A percentile compares a stretch with the other conserved stretches of the same genome.
These are phyloP conservation scores for Podospora comata DNA, from an alignment of 495 filamentous ascomycete species.

Conservation along the genomic window DNA sequence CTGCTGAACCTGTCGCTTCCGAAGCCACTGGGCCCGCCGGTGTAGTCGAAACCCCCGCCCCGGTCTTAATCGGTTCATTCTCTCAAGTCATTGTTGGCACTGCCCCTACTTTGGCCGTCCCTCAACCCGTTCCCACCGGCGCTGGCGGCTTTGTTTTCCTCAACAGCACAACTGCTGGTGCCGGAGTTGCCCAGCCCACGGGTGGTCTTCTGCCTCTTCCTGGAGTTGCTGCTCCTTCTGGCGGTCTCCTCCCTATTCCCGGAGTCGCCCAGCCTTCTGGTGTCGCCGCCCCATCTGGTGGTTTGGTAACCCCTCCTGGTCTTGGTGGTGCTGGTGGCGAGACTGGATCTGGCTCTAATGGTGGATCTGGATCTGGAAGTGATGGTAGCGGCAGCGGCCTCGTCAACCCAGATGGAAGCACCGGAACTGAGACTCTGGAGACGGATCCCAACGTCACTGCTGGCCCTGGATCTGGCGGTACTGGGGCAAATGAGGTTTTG, in stretches of 20 bases:
- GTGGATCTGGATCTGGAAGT: not conserved
- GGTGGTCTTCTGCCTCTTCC: conserved; percentile 5
- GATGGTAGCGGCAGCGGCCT: not conserved
- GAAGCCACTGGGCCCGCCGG: not conserved
- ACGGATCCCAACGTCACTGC: not conserved
- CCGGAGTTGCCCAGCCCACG: not conserved
- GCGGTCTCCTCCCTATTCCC: not conserved
- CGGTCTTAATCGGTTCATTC: conserved; percentile 1
- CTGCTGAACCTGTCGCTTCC: not conserved
- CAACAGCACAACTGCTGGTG: not conserved
- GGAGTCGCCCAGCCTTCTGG: conserved; percentile 1
- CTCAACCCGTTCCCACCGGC: not conserved
- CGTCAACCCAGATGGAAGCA: not conserved
- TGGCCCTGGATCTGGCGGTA: not conserved
- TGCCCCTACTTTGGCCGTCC: not conserved
- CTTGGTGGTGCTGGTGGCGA: not conserved
- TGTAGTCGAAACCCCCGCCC: not conserved
- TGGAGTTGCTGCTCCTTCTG: conserved; percentile 6
- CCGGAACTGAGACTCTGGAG: not conserved
- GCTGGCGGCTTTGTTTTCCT: conserved; percentile 3
- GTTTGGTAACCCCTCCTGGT: not conserved
- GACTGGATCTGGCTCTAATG: not conserved
- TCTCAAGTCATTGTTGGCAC: not conserved
- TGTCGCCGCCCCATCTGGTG: not conserved
- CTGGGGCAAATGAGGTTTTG: not conserved